A percentile compares a stretch with the other conserved stretches of the same genome.
These are phyloP conservation scores for Orychophragmus violaceus DNA, from an alignment of 345 rosid species.

Conservation along the genomic window DNA sequence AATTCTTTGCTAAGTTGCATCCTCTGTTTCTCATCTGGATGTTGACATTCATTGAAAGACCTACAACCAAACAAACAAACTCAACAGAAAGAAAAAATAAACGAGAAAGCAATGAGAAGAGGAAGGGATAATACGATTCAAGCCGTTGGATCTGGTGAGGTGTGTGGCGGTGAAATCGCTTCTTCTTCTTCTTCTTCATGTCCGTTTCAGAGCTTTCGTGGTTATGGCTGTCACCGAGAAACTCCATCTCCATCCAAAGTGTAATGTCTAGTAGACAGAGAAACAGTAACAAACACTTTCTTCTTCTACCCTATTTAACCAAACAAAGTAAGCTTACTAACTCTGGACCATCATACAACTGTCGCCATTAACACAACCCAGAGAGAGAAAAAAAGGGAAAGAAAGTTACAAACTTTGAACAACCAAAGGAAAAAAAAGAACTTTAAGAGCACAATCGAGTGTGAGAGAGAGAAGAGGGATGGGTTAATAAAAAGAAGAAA, in stretches of 20 bases:
- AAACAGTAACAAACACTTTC: neutral
- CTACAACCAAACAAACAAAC: constrained; percentile 33
- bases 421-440: neutral
- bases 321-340: constrained; percentile 15
- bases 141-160: constrained; percentile 88
- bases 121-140: constrained; percentile 47
- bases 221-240: constrained; percentile 21
- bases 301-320: neutral
- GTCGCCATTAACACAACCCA: constrained; percentile 23
- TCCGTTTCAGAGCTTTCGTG: constrained; percentile 43
- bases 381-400: neutral
- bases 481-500: neutral
- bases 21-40: constrained; percentile 98
- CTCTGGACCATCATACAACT: constrained; percentile 26
- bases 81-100: neutral
- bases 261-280: neutral
- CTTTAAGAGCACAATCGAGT: neutral
- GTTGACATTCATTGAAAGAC: constrained; percentile 88
- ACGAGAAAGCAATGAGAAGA: neutral
- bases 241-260: constrained; percentile 39
- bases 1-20: constrained; percentile 71
- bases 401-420: neutral
- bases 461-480: neutral
- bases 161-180: constrained; percentile 91
- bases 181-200: constrained; percentile 59